Evolutionary conservation across 306 rosid species (phyloP).

Genomic region (Senna tora): DNA sequence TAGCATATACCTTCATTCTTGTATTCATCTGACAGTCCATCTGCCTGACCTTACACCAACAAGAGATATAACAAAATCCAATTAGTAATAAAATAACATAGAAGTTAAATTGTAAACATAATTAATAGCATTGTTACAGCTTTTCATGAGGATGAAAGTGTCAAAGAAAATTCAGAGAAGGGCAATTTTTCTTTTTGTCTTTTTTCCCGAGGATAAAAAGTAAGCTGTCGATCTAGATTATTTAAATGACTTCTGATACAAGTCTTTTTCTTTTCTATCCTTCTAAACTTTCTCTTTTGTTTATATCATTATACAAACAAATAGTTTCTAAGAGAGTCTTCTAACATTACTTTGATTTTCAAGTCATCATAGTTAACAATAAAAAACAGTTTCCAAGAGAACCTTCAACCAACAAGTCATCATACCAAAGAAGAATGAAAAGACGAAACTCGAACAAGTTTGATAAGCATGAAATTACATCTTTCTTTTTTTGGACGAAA

Average conservation of each 20-base stretch:
- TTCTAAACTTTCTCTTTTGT: background rate
- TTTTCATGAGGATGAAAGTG: constrained; percentile 23
- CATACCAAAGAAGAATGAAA: constrained; percentile 7
- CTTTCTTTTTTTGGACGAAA: too few species aligned
- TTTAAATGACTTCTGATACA: background rate
- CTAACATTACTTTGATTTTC: background rate
- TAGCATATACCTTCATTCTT: constrained; percentile 49
- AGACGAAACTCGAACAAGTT: background rate
- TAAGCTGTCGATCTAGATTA: background rate
- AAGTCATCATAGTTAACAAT: background rate
- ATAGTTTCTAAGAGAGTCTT: background rate
- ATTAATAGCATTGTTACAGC: background rate
- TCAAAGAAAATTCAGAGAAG: background rate
- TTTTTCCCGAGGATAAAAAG: constrained; percentile 7
- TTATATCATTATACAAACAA: background rate
- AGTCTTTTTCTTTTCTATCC: background rate
- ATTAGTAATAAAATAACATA: constrained; percentile 32
- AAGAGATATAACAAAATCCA: constrained; percentile 27
- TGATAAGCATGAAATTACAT: background rate
- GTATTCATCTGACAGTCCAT: constrained; percentile 46
- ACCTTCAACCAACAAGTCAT: background rate
- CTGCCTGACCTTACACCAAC: constrained; percentile 51
- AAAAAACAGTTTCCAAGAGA: background rate
- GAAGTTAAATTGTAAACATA: background rate
- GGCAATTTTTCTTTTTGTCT: background rate